A percentile compares a stretch with the other conserved stretches of the same genome.
These are phyloP conservation scores for Starmerella sp. DNA, from an alignment of 805 yeast genomes.

Conservation along the genomic window DNA sequence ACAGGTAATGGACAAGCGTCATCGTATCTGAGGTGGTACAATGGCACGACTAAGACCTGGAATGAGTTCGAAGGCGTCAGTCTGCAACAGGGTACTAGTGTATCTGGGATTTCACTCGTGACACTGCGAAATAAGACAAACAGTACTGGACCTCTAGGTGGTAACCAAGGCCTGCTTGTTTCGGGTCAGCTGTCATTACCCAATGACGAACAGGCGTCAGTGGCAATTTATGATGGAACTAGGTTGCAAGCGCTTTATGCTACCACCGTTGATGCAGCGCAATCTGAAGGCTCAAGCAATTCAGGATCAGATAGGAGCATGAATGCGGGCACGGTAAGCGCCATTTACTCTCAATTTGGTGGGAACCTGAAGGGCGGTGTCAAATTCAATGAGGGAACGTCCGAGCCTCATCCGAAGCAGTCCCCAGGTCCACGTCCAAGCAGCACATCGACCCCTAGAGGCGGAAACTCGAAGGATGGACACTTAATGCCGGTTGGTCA, in stretches of 20 bases:
- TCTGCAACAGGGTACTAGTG: background rate
- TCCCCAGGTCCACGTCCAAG: background rate
- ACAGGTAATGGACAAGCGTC: background rate
- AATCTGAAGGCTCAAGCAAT: constrained; percentile 3
- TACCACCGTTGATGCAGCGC: constrained; percentile 14
- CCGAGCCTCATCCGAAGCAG: background rate
- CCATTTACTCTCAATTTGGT: constrained; percentile 27
- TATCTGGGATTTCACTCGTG: constrained; percentile 9
- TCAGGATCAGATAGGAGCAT: background rate
- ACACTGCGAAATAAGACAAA: background rate
- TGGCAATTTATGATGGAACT: constrained; percentile 55
- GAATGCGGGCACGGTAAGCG: constrained; percentile 11
- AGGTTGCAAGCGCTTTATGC: constrained; percentile 54
- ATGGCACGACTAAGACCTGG: constrained; percentile 4
- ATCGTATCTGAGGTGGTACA: constrained; percentile 3
- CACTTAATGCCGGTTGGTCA: constrained; percentile 40
- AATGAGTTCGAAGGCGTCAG: background rate
- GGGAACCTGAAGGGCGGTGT: constrained; percentile 16
- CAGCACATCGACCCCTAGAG: background rate
- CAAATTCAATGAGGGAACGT: background rate
- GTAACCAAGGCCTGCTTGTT: constrained; percentile 41
- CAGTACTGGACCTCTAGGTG: constrained; percentile 16
- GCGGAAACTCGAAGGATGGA: background rate
- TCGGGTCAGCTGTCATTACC: constrained; percentile 44
- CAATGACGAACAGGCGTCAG: constrained; percentile 32